Conservation (phyloP, 805 yeast genomes). For the Candida mattraensis region DNA sequence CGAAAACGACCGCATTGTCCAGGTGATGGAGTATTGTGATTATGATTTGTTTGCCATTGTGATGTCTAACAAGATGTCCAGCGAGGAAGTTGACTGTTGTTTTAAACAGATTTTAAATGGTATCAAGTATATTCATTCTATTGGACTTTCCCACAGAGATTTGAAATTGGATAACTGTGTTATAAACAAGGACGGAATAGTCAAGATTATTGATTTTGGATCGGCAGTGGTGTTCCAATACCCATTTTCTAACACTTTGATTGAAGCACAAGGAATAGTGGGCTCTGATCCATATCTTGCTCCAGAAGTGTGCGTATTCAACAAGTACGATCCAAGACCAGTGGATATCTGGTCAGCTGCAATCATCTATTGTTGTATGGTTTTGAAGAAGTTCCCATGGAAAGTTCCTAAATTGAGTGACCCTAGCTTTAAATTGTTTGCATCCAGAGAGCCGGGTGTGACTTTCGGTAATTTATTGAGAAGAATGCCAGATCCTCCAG, state of each 20-base stretch:
- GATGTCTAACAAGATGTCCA: conserved; percentile 86
- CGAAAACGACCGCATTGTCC: conserved; percentile 82
- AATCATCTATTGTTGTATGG: conserved; percentile 89
- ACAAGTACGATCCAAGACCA: conserved; percentile 86
- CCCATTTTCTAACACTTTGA: conserved; percentile 71
- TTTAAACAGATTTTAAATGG: conserved; percentile 85
- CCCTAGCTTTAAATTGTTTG: conserved; percentile 78
- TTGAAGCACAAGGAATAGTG: conserved; percentile 81
- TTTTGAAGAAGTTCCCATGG: conserved; percentile 91
- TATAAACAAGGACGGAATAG: conserved; percentile 76
- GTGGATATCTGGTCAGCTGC: conserved; percentile 95
- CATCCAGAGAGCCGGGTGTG: conserved; percentile 68
- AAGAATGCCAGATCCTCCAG: conserved; percentile 50
- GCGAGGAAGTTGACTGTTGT: conserved; percentile 81
- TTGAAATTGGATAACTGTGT: conserved; percentile 92
- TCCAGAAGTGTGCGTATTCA: conserved; percentile 85
- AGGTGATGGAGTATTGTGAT: conserved; percentile 94
- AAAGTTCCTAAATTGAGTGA: conserved; percentile 83
- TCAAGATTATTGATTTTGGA: conserved; percentile 90
- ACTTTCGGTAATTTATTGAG: conserved; percentile 64
- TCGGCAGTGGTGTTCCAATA: conserved; percentile 89
- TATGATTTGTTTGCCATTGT: conserved; percentile 92
- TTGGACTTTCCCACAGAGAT: conserved; percentile 91
- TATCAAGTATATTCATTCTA: conserved; percentile 72
- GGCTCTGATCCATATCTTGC: conserved; percentile 90